These are phyloP conservation scores for Lumnitzera racemosa DNA, from an alignment of 345 rosid species.

Conservation along the genomic window DNA sequence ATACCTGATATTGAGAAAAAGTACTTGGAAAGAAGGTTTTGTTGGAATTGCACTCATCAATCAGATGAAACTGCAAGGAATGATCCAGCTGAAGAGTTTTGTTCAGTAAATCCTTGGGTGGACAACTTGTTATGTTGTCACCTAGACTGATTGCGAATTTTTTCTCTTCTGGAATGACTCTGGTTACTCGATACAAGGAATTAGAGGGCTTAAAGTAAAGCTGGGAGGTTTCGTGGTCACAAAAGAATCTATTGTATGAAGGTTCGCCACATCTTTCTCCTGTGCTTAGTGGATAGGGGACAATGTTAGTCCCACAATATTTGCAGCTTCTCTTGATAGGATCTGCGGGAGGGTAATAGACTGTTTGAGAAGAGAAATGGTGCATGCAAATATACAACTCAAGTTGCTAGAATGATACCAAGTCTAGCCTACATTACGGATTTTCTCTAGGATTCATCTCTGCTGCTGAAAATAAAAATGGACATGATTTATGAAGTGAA, in stretches of 20 bases:
- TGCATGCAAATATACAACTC: not conserved
- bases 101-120: not conserved
- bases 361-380: not conserved
- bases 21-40: no score
- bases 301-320: constrained; percentile 13
- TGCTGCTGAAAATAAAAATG: no score
- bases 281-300: constrained; percentile 25
- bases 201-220: constrained; percentile 10
- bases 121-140: constrained; percentile 2
- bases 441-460: no score
- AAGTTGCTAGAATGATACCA: not conserved
- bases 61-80: constrained; percentile 5
- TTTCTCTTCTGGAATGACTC: not conserved
- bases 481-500: no score
- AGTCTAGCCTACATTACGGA: no score
- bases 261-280: constrained; percentile 17
- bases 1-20: not conserved
- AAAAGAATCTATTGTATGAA: constrained; percentile 12
- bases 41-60: not conserved
- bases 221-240: constrained; percentile 4
- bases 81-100: not conserved
- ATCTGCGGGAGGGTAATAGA: constrained; percentile 5
- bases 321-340: constrained; percentile 1
- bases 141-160: constrained; percentile 4
- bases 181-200: constrained; percentile 1